phyloP scores from a whole-genome alignment of 2,329 filamentous ascomycete species.

The Colletotrichum sp. region DNA sequence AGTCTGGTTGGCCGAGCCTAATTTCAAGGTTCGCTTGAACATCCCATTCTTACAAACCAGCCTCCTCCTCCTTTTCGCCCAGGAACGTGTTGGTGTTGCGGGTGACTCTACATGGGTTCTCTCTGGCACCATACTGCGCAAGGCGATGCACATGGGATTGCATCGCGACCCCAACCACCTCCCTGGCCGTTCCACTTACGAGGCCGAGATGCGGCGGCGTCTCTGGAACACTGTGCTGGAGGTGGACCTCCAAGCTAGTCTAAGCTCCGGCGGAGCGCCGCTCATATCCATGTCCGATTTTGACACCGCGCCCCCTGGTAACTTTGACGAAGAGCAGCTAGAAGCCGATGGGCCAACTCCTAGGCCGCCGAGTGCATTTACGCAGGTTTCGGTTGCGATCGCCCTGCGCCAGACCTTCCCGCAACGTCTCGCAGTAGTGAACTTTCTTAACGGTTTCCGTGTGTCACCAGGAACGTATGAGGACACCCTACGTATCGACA shows the following conservation, averaged over 20 bases:
- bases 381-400: conserved; percentile 44
- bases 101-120: conserved; percentile 55
- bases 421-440: conserved; percentile 45
- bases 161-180: conserved; percentile 52
- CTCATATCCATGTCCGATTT: conserved; percentile 50
- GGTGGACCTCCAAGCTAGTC: conserved; percentile 47
- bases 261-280: conserved; percentile 51
- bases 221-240: conserved; percentile 61
- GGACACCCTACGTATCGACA: conserved; percentile 48
- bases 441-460: conserved; percentile 47
- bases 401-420: conserved; percentile 48
- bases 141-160: conserved; percentile 55
- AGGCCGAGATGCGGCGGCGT: conserved; percentile 52
- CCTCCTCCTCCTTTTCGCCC: conserved; percentile 49
- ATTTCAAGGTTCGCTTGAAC: conserved; percentile 56
- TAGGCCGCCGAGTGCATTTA: conserved; percentile 39
- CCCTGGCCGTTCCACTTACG: conserved; percentile 34
- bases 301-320: conserved; percentile 52
- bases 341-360: conserved; percentile 31
- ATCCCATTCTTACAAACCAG: conserved; percentile 56
- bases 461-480: conserved; percentile 42
- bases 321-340: conserved; percentile 56
- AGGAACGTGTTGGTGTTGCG: conserved; percentile 40
- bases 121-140: conserved; percentile 47
- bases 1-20: conserved; percentile 57